Percentiles rank a stretch among this genome's conserved stretches.
phyloP scores from a whole-genome alignment of 2,329 filamentous ascomycete species.

The Ustulina deusta region DNA sequence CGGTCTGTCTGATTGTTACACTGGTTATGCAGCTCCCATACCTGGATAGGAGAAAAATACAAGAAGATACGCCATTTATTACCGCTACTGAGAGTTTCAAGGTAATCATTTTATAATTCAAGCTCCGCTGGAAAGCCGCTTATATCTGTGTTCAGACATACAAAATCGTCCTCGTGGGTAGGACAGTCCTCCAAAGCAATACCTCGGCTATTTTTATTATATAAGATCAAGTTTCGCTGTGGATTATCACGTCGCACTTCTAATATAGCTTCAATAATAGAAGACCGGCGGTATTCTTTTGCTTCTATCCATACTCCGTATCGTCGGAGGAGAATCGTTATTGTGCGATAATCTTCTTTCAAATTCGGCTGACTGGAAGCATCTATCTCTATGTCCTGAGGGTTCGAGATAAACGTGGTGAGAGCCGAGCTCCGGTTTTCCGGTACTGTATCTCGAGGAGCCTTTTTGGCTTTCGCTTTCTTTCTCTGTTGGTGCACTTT shows the following conservation, averaged over 20 bases:
- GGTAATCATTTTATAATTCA: too few species aligned
- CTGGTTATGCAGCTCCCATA: too few species aligned
- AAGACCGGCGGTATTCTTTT: background rate
- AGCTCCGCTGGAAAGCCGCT: background rate
- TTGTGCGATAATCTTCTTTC: background rate
- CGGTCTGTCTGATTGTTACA: too few species aligned
- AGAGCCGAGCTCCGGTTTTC: background rate
- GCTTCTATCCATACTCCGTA: background rate
- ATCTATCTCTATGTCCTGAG: background rate
- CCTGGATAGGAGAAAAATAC: too few species aligned
- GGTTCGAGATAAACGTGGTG: background rate
- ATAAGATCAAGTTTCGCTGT: background rate
- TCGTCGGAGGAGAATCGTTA: conserved; percentile 4
- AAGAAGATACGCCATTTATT: too few species aligned
- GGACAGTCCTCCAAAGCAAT: background rate
- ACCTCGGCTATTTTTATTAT: background rate
- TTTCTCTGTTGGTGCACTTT: background rate
- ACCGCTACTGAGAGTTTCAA: too few species aligned
- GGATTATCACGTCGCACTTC: background rate
- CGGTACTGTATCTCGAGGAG: background rate
- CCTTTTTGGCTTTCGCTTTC: background rate
- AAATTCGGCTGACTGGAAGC: background rate
- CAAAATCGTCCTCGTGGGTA: conserved; percentile 1
- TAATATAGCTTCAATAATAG: conserved; percentile 2
- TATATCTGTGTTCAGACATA: background rate